A percentile compares a stretch with the other conserved stretches of the same genome.
Conservation (phyloP, 176 grass and related monocot species). For the Oropetium thomaeum region DNA sequence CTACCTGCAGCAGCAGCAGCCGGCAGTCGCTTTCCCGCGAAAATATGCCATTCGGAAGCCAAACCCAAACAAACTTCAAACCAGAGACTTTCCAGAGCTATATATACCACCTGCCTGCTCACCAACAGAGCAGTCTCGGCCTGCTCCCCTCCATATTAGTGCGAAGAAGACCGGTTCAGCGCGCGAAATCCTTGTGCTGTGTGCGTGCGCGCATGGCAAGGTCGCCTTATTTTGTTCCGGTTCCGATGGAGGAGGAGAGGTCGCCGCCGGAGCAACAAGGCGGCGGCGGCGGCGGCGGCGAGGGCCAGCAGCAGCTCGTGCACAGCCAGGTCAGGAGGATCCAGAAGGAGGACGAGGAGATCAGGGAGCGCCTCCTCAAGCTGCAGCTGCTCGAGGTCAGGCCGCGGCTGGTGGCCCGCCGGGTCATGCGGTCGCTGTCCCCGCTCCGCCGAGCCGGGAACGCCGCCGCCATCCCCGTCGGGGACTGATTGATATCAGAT, state of each 20-base stretch:
- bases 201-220: conserved; percentile 11
- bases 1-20: conserved; percentile 24
- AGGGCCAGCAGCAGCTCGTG: conserved; percentile 26
- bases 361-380: conserved; percentile 37
- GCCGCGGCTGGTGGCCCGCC: conserved; percentile 29
- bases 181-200: not conserved
- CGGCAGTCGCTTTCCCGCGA: conserved; percentile 4
- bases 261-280: too few species aligned
- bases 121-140: not conserved
- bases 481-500: conserved; percentile 20
- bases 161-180: not conserved
- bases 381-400: conserved; percentile 47
- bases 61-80: too few species aligned
- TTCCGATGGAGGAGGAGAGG: conserved; percentile 23
- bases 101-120: conserved; percentile 17
- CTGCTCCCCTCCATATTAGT: not conserved
- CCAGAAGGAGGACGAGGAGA: conserved; percentile 76
- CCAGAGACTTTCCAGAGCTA: too few species aligned
- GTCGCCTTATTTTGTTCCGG: not conserved
- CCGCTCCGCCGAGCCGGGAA: conserved; percentile 49
- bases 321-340: conserved; percentile 80
- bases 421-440: conserved; percentile 39
- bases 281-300: too few species aligned
- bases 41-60: conserved; percentile 13
- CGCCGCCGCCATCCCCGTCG: conserved; percentile 29